Conservation (phyloP, 305 asterid species). For the Ruellia speciosa region DNA sequence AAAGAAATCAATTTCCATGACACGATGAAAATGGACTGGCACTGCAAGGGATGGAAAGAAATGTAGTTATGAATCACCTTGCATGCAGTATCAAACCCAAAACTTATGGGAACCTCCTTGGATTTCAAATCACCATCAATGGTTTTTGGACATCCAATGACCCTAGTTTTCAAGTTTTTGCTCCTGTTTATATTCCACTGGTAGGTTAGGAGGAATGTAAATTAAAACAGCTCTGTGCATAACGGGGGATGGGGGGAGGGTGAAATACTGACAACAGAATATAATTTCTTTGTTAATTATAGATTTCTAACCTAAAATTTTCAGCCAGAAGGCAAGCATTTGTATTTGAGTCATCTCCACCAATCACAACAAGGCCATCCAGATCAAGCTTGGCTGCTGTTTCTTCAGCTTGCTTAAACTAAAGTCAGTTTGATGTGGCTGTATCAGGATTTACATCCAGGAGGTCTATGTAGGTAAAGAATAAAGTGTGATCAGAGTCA, state of each 20-base stretch:
- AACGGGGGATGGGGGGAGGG: too few species aligned
- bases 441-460: conserved; percentile 22
- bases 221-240: too few species aligned
- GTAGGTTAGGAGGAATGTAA: conserved; percentile 30
- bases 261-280: too few species aligned
- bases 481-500: conserved; percentile 8
- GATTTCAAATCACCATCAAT: conserved; percentile 35
- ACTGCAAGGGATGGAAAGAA: too few species aligned
- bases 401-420: conserved; percentile 75
- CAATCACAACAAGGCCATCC: conserved; percentile 96
- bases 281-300: too few species aligned
- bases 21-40: too few species aligned
- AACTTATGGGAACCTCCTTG: conserved; percentile 92
- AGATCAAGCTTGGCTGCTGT: conserved; percentile 83
- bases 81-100: conserved; percentile 99
- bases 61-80: conserved; percentile 40
- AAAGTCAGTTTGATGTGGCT: background rate
- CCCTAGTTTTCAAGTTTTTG: conserved; percentile 77
- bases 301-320: conserved; percentile 51
- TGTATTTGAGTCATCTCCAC: conserved; percentile 98
- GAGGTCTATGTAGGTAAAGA: background rate
- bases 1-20: too few species aligned
- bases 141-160: conserved; percentile 84
- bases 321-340: conserved; percentile 98
- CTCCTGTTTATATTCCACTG: conserved; percentile 35